Conservation (phyloP, 106 monocot species). For the Apostasia shenzhenica region DNA sequence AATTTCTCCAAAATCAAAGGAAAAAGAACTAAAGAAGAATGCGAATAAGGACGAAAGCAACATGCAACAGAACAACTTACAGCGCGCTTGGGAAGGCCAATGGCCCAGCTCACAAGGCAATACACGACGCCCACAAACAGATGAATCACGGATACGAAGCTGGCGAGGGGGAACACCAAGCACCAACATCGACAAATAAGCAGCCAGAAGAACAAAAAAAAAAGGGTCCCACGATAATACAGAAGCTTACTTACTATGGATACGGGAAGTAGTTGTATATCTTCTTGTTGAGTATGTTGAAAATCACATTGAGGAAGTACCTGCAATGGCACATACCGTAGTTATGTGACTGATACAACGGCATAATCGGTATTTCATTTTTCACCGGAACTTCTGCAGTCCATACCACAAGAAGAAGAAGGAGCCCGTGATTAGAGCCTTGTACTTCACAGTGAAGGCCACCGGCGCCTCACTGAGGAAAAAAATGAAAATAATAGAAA, state of each 20-base stretch:
- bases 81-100: constrained; percentile 95
- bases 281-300: constrained; percentile 99
- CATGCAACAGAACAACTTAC: constrained; percentile 35
- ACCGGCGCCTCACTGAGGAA: constrained; percentile 18
- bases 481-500: neutral
- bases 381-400: neutral
- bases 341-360: neutral
- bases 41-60: neutral
- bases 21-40: neutral
- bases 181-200: constrained; percentile 3
- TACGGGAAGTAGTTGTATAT: constrained; percentile 99
- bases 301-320: constrained; percentile 98
- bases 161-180: constrained; percentile 13
- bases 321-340: constrained; percentile 28
- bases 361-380: neutral
- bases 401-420: constrained; percentile 97
- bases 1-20: too few species aligned
- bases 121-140: constrained; percentile 78
- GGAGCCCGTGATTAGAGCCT: constrained; percentile 85
- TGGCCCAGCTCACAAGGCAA: constrained; percentile 80
- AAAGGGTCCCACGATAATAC: neutral
- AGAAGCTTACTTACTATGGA: constrained; percentile 65
- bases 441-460: constrained; percentile 67
- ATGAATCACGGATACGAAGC: constrained; percentile 93
- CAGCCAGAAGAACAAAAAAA: neutral